Evolutionary conservation across 2,329 filamentous ascomycete species (phyloP).

Genomic region (Monilinia aucupariae): DNA sequence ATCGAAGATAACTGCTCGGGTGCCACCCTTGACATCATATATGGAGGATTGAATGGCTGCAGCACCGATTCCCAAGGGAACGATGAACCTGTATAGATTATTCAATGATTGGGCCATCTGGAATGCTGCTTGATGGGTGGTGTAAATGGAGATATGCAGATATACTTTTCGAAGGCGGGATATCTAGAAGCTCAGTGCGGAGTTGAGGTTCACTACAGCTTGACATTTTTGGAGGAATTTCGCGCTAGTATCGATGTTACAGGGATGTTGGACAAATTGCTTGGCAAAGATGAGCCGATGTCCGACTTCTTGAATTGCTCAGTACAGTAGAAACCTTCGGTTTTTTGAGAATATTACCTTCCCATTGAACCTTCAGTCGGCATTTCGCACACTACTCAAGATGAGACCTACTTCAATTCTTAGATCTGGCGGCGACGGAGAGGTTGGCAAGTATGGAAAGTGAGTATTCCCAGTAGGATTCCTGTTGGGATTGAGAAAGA

Average conservation of each 20-base stretch:
- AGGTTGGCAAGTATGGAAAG: conserved; percentile 37
- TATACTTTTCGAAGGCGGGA: conserved; percentile 17
- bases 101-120: conserved; percentile 50
- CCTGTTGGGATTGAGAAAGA: conserved; percentile 11
- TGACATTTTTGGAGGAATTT: conserved; percentile 29
- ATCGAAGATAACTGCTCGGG: conserved; percentile 97
- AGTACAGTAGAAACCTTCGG: background rate
- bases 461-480: conserved; percentile 26
- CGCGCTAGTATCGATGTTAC: conserved; percentile 25
- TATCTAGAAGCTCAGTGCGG: conserved; percentile 13
- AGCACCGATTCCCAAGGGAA: conserved; percentile 67
- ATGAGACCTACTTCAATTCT: conserved; percentile 35
- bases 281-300: conserved; percentile 24
- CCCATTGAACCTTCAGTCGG: conserved; percentile 9
- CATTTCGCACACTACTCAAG: conserved; percentile 22
- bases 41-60: conserved; percentile 71
- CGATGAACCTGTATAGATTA: conserved; percentile 59
- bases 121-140: conserved; percentile 18
- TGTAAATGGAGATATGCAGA: conserved; percentile 12
- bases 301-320: conserved; percentile 12
- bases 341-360: background rate
- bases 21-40: conserved; percentile 95
- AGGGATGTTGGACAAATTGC: conserved; percentile 19
- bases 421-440: conserved; percentile 33
- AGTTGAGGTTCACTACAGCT: conserved; percentile 14